phyloP scores from a whole-genome alignment of 2,329 filamentous ascomycete genomes.

The Ascochyta rabiei region DNA sequence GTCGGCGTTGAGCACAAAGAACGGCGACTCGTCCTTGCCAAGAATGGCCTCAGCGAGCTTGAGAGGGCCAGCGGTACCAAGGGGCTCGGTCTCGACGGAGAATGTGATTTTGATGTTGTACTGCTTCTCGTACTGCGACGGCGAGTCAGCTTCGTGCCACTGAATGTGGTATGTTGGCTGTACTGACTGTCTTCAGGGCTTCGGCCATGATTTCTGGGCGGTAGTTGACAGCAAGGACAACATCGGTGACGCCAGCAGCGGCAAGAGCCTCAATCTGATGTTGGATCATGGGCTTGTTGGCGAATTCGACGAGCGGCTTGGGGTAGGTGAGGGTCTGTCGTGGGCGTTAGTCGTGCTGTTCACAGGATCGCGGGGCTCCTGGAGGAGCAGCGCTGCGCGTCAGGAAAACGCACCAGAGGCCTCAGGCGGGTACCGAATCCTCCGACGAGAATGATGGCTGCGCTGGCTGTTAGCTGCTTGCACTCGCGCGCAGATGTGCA shows the following conservation, averaged over 20 bases:
- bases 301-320: constrained; percentile 97
- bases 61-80: constrained; percentile 92
- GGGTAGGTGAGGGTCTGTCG: constrained; percentile 89
- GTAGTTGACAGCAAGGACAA: constrained; percentile 98
- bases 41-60: constrained; percentile 94
- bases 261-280: constrained; percentile 97
- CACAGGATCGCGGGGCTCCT: constrained; percentile 27
- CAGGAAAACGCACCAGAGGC: constrained; percentile 71
- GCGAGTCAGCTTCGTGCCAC: constrained; percentile 18
- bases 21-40: constrained; percentile 89
- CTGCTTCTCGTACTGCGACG: constrained; percentile 75
- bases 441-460: constrained; percentile 97
- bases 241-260: constrained; percentile 92
- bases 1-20: constrained; percentile 98
- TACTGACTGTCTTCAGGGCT: constrained; percentile 80
- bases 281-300: constrained; percentile 98
- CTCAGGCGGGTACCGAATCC: constrained; percentile 98
- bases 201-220: constrained; percentile 97
- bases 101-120: constrained; percentile 97
- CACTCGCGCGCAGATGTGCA: background rate
- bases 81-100: constrained; percentile 93
- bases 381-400: constrained; percentile 23
- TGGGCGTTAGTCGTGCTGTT: constrained; percentile 30
- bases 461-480: constrained; percentile 16
- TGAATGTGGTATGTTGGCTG: background rate